phyloP scores from a whole-genome alignment of 2,329 filamentous ascomycete genomes.

The Fusarium longipes region DNA sequence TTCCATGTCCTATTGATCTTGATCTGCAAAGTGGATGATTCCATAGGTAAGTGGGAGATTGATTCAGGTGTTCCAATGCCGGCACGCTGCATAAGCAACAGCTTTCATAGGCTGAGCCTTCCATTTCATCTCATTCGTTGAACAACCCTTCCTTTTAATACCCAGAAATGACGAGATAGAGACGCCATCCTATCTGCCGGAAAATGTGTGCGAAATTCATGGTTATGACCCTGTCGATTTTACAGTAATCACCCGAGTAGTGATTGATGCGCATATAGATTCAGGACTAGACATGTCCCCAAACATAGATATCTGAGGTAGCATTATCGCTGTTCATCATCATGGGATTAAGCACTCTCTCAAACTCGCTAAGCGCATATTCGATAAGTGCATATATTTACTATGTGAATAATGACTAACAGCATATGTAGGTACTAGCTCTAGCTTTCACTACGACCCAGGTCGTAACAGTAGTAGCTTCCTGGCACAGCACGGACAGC shows the following conservation, averaged over 20 bases:
- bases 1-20: not conserved
- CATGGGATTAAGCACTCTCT: not conserved
- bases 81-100: not conserved
- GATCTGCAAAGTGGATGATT: no score
- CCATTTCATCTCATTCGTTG: not conserved
- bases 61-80: not conserved
- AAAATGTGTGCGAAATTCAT: not conserved
- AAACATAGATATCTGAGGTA: not conserved
- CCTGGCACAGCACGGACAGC: not conserved
- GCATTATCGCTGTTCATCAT: no score
- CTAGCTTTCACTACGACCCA: no score
- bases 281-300: not conserved
- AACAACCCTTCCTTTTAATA: not conserved
- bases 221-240: not conserved
- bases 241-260: no score
- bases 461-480: not conserved
- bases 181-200: not conserved
- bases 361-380: conserved; percentile 26
- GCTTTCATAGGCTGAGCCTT: not conserved
- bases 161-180: not conserved
- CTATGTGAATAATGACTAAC: not conserved
- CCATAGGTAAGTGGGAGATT: no score
- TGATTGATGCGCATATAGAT: not conserved
- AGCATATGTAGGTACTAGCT: not conserved
- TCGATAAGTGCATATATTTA: not conserved